These are phyloP conservation scores for Solanum chmielewskii DNA, from an alignment of 257 asterid genomes.

Conservation along the genomic window DNA sequence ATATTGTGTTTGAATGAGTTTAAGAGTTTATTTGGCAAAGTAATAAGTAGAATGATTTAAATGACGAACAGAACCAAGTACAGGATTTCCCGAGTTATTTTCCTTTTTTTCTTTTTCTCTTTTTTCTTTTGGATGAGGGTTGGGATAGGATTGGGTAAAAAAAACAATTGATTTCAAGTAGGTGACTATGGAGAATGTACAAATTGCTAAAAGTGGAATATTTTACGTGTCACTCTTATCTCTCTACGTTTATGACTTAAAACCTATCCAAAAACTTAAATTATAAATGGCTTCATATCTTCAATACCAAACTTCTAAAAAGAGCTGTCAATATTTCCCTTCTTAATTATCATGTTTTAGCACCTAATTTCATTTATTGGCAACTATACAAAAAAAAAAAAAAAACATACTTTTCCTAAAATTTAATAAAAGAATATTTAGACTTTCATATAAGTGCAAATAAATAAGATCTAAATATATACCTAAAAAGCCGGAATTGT, in stretches of 20 bases:
- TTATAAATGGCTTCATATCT: neutral
- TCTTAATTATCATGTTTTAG: neutral
- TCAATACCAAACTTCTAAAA: neutral
- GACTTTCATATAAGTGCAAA: no score
- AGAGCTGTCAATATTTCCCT: neutral
- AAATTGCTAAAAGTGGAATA: neutral
- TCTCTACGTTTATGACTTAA: neutral
- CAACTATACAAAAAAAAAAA: neutral
- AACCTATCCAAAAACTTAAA: neutral
- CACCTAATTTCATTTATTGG: neutral
- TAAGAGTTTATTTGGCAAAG: rapidly evolving
- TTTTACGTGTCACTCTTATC: neutral
- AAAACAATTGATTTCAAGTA: neutral
- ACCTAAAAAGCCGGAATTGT: neutral
- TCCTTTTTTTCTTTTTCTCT: no score
- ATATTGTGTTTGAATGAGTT: no score
- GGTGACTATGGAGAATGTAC: neutral
- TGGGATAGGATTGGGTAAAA: no score
- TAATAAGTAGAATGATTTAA: no score
- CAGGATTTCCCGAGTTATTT: no score
- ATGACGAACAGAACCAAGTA: no score
- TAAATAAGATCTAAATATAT: neutral
- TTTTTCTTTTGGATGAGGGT: no score
- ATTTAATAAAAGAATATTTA: no score
- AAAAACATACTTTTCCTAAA: no score